phyloP scores from a whole-genome alignment of 148 eudicot genomes.

The Fagopyrum tataricum region DNA sequence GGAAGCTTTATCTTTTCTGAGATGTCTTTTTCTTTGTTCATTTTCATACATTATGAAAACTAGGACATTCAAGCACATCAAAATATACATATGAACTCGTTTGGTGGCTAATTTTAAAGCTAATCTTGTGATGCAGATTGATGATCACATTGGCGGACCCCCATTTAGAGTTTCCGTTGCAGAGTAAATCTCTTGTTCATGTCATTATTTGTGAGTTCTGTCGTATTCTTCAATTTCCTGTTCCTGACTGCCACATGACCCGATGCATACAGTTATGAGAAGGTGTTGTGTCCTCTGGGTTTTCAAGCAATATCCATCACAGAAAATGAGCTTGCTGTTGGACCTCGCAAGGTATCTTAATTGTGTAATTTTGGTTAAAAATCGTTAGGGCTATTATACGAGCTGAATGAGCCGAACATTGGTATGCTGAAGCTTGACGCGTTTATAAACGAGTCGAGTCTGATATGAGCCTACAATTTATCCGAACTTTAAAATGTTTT shows the following conservation, averaged over 20 bases:
- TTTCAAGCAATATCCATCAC: constrained; percentile 42
- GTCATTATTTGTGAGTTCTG: background rate
- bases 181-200: constrained; percentile 36
- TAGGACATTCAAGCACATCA: background rate
- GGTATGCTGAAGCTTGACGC: too few species aligned
- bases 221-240: constrained; percentile 1
- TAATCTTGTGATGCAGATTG: constrained; percentile 33
- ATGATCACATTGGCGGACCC: constrained; percentile 77
- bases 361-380: background rate
- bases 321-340: constrained; percentile 63
- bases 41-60: background rate
- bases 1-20: too few species aligned
- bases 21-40: too few species aligned
- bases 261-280: constrained; percentile 52
- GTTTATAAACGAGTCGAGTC: too few species aligned
- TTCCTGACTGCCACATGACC: constrained; percentile 5
- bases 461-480: too few species aligned
- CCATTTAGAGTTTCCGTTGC: constrained; percentile 52
- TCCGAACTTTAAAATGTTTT: too few species aligned
- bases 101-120: background rate
- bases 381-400: background rate
- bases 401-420: too few species aligned
- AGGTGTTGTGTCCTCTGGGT: constrained; percentile 50
- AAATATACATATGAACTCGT: background rate
- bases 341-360: constrained; percentile 46